These are phyloP conservation scores for Huntiella abstrusa DNA, from an alignment of 2,329 filamentous ascomycete genomes.

Conservation along the genomic window DNA sequence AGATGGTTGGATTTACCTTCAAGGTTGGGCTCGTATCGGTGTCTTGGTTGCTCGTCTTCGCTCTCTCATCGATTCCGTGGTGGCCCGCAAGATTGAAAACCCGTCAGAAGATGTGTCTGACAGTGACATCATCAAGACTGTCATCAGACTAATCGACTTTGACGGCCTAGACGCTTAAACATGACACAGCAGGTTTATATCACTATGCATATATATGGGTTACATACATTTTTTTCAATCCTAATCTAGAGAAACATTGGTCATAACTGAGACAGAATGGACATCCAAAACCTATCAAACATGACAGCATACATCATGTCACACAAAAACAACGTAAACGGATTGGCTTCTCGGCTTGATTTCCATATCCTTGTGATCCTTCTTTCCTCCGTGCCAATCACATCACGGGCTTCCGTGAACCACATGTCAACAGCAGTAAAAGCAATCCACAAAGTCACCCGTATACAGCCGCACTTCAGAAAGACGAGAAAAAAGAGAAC, in stretches of 20 bases:
- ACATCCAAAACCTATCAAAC: too few relatives aligned
- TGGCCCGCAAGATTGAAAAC: slow-evolving; percentile 65
- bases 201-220: too few relatives aligned
- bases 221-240: background rate
- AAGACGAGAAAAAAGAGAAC: background rate
- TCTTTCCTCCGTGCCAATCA: background rate
- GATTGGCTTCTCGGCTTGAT: background rate
- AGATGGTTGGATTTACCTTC: slow-evolving; percentile 71
- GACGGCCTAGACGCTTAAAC: slow-evolving; percentile 59
- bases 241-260: background rate
- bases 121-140: slow-evolving; percentile 54
- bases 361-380: background rate
- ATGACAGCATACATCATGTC: background rate
- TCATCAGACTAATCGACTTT: slow-evolving; percentile 67
- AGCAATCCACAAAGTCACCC: background rate
- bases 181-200: background rate
- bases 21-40: slow-evolving; percentile 88
- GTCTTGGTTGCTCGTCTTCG: slow-evolving; percentile 70
- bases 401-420: background rate
- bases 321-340: background rate
- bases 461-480: background rate
- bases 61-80: slow-evolving; percentile 68
- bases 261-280: background rate
- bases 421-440: background rate
- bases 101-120: slow-evolving; percentile 34